Conservation (phyloP, 108 stramenopile genomes). For the Fragilaria crotonensis region DNA sequence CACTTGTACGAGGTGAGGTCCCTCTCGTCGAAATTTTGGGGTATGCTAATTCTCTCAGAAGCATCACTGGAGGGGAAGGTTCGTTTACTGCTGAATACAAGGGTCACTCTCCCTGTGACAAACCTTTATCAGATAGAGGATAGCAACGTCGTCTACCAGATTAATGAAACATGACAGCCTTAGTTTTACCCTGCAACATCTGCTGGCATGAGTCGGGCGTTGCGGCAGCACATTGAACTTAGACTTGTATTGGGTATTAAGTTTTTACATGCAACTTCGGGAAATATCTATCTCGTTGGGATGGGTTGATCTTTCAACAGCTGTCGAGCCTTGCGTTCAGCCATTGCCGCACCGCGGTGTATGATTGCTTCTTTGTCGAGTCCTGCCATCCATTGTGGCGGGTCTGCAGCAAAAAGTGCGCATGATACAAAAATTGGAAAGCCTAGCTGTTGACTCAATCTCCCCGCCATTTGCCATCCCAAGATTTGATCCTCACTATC, state of each 20-base stretch:
- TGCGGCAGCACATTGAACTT: too few relatives aligned
- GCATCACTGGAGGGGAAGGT: conserved; percentile 80
- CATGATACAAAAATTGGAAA: conserved; percentile 71
- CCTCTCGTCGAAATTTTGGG: conserved; percentile 82
- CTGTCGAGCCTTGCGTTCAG: conserved; percentile 54
- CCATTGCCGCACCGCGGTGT: conserved; percentile 49
- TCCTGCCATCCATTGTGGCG: conserved; percentile 6
- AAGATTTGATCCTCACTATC: conserved; percentile 54
- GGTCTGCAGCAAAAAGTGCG: conserved; percentile 16
- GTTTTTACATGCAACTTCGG: too few relatives aligned
- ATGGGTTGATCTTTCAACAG: too few relatives aligned
- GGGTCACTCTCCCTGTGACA: conserved; percentile 49
- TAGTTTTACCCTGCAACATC: conserved; percentile 1
- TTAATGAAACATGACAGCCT: conserved; percentile 1
- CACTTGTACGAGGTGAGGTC: conserved; percentile 72
- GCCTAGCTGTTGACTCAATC: conserved; percentile 38
- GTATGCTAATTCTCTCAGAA: conserved; percentile 76
- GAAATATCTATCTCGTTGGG: too few relatives aligned
- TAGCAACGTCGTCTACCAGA: too few relatives aligned
- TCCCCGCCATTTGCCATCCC: conserved; percentile 50
- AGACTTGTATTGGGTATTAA: too few relatives aligned
- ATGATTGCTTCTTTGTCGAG: conserved; percentile 24
- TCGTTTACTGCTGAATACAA: conserved; percentile 82
- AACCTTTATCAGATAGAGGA: too few relatives aligned
- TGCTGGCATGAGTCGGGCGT: not conserved